Percentiles rank a stretch among this genome's conserved stretches.
Conservation (phyloP, 441 rosid species). For the Melastoma candidum region DNA sequence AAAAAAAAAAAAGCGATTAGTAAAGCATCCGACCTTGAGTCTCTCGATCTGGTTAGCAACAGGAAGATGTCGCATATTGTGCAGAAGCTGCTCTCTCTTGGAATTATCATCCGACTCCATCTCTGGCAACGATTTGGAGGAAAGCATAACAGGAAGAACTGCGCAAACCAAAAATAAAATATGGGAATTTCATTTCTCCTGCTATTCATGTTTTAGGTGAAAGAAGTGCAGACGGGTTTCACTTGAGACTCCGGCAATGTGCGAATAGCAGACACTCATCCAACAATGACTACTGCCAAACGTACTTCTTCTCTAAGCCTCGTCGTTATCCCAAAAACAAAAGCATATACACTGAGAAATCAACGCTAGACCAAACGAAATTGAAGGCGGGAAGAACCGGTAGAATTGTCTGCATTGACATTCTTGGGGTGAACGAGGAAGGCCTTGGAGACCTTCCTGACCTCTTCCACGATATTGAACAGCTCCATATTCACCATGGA, state of each 20-base stretch:
- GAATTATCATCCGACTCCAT: constrained; percentile 83
- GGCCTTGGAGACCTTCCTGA: constrained; percentile 75
- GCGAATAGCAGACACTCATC: no score
- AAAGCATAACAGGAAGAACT: constrained; percentile 97
- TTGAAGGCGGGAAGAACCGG: constrained; percentile 25
- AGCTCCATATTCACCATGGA: constrained; percentile 96
- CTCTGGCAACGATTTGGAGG: constrained; percentile 85
- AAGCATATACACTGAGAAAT: not conserved
- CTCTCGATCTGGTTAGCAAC: constrained; percentile 64
- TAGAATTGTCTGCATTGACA: constrained; percentile 80
- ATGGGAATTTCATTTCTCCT: not conserved
- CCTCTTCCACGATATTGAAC: constrained; percentile 82
- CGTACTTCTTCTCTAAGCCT: not conserved
- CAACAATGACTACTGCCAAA: no score
- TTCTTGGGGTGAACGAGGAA: constrained; percentile 87
- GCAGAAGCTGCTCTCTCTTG: constrained; percentile 84
- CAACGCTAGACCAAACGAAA: not conserved
- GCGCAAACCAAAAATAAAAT: constrained; percentile 13
- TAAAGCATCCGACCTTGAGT: constrained; percentile 40
- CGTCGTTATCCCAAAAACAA: not conserved
- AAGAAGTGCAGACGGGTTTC: no score
- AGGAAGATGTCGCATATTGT: constrained; percentile 74
- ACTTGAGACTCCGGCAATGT: no score
- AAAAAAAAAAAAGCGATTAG: no score
- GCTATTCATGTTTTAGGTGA: no score